Conservation (phyloP, 306 rosid species). For the Neltuma alba region DNA sequence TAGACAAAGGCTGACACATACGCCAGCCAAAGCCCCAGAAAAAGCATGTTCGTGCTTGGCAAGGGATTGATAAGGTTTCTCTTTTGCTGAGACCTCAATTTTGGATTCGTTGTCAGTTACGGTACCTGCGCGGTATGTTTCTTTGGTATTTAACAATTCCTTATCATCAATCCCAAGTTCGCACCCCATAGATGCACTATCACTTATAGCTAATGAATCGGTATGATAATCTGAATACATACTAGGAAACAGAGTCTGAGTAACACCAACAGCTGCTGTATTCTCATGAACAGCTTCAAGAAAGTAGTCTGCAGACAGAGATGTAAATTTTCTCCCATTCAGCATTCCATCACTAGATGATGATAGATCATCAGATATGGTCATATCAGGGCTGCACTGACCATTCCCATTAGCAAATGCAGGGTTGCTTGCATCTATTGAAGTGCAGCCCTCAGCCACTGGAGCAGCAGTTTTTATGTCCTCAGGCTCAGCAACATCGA, state of each 20-base stretch:
- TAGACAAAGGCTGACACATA: constrained; percentile 88
- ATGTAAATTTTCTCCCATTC: constrained; percentile 38
- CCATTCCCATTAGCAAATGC: constrained; percentile 37
- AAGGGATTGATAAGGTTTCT: constrained; percentile 47
- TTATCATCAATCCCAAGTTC: constrained; percentile 41
- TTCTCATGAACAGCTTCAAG: constrained; percentile 43
- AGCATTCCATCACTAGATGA: constrained; percentile 34
- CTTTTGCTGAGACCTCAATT: constrained; percentile 39
- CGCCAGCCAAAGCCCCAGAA: constrained; percentile 95
- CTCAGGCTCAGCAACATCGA: constrained; percentile 41
- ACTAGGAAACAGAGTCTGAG: constrained; percentile 42
- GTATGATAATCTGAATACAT: constrained; percentile 50
- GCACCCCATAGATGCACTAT: constrained; percentile 37
- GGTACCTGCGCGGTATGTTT: constrained; percentile 35
- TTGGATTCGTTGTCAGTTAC: constrained; percentile 40
- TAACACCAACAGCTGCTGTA: constrained; percentile 35
- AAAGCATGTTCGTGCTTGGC: constrained; percentile 87
- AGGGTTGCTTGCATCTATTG: constrained; percentile 39
- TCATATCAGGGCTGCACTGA: constrained; percentile 33
- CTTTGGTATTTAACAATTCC: constrained; percentile 47
- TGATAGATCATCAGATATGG: constrained; percentile 24
- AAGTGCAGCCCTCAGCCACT: constrained; percentile 33
- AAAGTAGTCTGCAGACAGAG: constrained; percentile 60
- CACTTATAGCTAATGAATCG: constrained; percentile 39
- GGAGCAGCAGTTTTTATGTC: constrained; percentile 38